Base-by-base conservation (phyloP, 768 basidiomycete genomes). In the Boletus pseudo-olivaceus region DNA sequence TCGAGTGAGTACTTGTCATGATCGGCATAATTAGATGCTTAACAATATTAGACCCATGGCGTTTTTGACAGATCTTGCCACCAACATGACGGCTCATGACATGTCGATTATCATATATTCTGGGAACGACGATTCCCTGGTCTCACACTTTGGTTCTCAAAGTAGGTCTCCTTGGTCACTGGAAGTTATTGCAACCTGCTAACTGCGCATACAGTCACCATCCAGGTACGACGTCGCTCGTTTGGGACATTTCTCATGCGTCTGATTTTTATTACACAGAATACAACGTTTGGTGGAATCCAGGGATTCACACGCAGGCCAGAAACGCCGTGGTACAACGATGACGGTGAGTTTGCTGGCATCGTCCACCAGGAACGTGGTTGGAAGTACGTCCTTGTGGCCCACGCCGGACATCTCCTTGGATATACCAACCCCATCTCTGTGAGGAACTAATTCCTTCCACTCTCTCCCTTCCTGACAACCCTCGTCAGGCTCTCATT, bases 211-310 rank as follows among this genome's bases (percentile, higher is more conserved):
- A 29, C 38, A 83, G 81, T 84, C 48, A 73, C 77, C 10, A 84
- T 85, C 34, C 82, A 82, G 67, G 82, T 78, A 48, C 15, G 62
- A 57, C 46, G 48, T 52, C 12, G 10, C 7, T 6, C 7, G 19
- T 38, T 53, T 30, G 26, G 26, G 33, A 8, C 17, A 15, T 26
- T 33, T 20, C 26, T n/a, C 23, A 7, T 2, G 1, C 45, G 17
- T 50, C 55, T 51, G n/a, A 60, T 9, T 11, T 27, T 20, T 26
- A 1, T 35, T 1, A 11, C 51, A 0, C 55, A 88, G 83, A 90
- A 90, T 62, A 87, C 86, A n/a, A 89, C 87, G 1, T 90, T 89
- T 62, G 86, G 87, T 27, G 87, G 87, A 8, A 82, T 83, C 38
- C 84, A 84, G 68, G 88, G 88, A 2, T 90, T 90, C 66, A 82